Percentiles rank a stretch among this genome's conserved stretches.
These are phyloP conservation scores for Drechslerella dactyloides DNA, from an alignment of 2,329 filamentous ascomycete species.

Conservation along the genomic window DNA sequence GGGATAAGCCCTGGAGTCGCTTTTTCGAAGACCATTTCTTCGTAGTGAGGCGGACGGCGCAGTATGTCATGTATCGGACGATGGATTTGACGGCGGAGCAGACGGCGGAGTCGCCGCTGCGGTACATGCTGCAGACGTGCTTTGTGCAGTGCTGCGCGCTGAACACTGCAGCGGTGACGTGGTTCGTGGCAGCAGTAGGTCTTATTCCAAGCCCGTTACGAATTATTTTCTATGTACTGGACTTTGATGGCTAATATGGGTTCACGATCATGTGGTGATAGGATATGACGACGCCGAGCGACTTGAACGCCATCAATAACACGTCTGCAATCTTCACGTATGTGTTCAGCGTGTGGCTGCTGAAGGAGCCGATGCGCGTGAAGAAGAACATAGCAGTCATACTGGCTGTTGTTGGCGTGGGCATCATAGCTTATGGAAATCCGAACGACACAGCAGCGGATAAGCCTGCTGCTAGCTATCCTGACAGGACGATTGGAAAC, in stretches of 20 bases:
- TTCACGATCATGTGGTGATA: background rate
- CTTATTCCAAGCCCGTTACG: background rate
- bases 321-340: conserved; percentile 48
- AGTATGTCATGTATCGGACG: conserved; percentile 39
- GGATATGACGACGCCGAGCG: conserved; percentile 47
- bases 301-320: conserved; percentile 46
- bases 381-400: conserved; percentile 37
- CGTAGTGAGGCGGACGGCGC: conserved; percentile 30
- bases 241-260: conserved; percentile 7
- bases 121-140: conserved; percentile 39
- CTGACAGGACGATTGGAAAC: conserved; percentile 30
- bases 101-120: conserved; percentile 19
- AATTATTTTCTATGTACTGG: background rate
- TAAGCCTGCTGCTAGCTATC: conserved; percentile 13
- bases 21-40: conserved; percentile 47
- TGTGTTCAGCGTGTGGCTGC: conserved; percentile 47
- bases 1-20: conserved; percentile 31
- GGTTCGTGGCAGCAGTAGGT: conserved; percentile 43
- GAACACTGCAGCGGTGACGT: conserved; percentile 38
- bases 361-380: conserved; percentile 46
- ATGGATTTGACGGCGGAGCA: conserved; percentile 35
- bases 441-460: conserved; percentile 16
- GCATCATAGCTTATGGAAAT: conserved; percentile 42
- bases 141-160: conserved; percentile 47
- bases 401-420: conserved; percentile 31